Base-by-base conservation (phyloP, 1,139 yeast genomes). In the Nematodospora anomalae region DNA sequence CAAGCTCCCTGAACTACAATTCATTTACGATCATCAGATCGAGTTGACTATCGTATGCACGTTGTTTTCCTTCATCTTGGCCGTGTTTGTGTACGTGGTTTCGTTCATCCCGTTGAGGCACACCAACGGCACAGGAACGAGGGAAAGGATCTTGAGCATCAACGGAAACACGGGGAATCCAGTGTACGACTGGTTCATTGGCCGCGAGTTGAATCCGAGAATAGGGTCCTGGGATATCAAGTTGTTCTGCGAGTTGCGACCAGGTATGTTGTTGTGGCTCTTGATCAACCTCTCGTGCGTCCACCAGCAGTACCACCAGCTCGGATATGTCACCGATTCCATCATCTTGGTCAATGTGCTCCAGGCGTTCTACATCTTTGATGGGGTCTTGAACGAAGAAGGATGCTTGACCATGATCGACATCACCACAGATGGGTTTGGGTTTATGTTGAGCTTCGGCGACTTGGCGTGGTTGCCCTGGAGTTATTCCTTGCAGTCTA, bases 381-480 rank as follows among this genome's bases (percentile, higher is more conserved):
- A 94, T 56, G 97, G 97, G 27, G 95, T 92, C 0, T 67, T 87
- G 47, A 89, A 89, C 58, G 98, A 92, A 60, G 85, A 80, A 51
- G 97, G 97, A 9, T 74, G 83, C 11, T 68, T 92, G 44, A 80
- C 94, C 4, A 94, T 94, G 97, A 90, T 92, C 74, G 98, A 92
- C 57, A 79, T 89, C 36, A 86, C 95, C 10, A 87, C 96, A 13
- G 98, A 92, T 62, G 98, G 98, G 0, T 88, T 92, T 59, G 98
- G 98, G 1, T 89, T 82, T 64, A 92, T 92, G 98, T 70, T 92
- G 35, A 79, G 90, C 6, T 90, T 90, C 66, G 98, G 98, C 23
- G 98, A 92, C 57, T 71, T 92, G 53, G 80, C 95, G 1, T 76
- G 94, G 71, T 88, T 92, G n/a, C 98, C 98, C 20, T 90, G 92